These are phyloP conservation scores for Candida arabinofermentans DNA, from an alignment of 805 yeast species.

Conservation along the genomic window DNA sequence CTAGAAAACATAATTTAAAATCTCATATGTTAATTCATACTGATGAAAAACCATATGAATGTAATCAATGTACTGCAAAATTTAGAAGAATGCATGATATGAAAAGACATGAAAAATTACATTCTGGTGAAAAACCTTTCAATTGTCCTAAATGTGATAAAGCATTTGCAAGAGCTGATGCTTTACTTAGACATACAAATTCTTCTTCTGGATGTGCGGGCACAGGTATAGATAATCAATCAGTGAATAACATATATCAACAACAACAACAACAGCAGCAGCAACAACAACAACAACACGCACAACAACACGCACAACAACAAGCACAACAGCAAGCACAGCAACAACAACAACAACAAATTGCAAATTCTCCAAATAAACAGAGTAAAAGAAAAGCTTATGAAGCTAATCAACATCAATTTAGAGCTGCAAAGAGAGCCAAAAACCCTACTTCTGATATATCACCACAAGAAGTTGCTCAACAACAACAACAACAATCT, in stretches of 20 bases:
- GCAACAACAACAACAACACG: neutral
- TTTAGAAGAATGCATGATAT: constrained; percentile 75
- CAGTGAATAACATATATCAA: neutral
- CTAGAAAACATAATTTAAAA: constrained; percentile 71
- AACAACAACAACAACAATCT: constrained; percentile 1
- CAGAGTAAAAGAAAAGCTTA: neutral
- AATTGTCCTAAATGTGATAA: constrained; percentile 58
- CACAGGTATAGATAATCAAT: neutral
- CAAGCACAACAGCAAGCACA: neutral
- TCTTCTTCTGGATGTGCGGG: constrained; percentile 28
- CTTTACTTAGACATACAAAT: constrained; percentile 64
- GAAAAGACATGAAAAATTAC: constrained; percentile 70
- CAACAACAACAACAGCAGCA: neutral
- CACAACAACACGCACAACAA: neutral
- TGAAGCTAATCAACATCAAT: constrained; percentile 1
- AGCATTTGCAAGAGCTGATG: constrained; percentile 71
- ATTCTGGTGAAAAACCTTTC: constrained; percentile 72
- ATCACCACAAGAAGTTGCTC: neutral
- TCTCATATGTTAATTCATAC: constrained; percentile 70
- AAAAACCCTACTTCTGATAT: too few species aligned
- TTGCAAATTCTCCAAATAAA: neutral
- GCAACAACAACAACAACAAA: neutral
- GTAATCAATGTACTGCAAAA: constrained; percentile 54
- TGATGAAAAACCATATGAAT: constrained; percentile 56
- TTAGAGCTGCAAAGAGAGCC: neutral